These are phyloP conservation scores for Clonostachys rosea DNA, from an alignment of 2,329 filamentous ascomycete genomes.

Conservation along the genomic window DNA sequence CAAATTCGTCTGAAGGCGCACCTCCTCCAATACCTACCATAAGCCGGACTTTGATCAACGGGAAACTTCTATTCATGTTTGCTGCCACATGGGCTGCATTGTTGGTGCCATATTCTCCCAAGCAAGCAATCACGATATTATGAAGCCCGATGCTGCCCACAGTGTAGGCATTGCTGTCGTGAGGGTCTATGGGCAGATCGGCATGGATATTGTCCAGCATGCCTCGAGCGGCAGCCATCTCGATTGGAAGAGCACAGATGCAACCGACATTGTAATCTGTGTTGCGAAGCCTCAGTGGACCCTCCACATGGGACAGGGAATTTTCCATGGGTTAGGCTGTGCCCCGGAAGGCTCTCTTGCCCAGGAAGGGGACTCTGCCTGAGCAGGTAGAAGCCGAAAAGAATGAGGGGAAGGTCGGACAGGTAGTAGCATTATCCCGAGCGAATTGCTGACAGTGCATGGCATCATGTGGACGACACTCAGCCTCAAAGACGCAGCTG, in stretches of 20 bases:
- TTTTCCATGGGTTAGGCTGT: too few relatives aligned
- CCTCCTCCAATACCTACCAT: constrained; percentile 13
- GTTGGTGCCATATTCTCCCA: constrained; percentile 16
- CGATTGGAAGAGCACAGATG: constrained; percentile 14
- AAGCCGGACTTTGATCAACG: constrained; percentile 12
- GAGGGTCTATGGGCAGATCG: constrained; percentile 1
- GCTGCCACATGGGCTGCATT: constrained; percentile 20
- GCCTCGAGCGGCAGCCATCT: constrained; percentile 13
- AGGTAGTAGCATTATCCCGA: too few relatives aligned
- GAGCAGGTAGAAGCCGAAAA: too few relatives aligned
- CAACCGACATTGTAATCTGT: constrained; percentile 11
- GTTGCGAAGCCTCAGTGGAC: too few relatives aligned
- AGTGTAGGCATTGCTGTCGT: constrained; percentile 16
- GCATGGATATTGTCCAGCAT: constrained; percentile 13
- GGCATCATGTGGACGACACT: too few relatives aligned
- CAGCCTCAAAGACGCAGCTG: too few relatives aligned
- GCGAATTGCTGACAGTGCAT: too few relatives aligned
- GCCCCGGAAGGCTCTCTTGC: too few relatives aligned
- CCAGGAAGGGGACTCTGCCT: too few relatives aligned
- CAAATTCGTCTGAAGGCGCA: constrained; percentile 10
- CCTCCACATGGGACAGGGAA: too few relatives aligned
- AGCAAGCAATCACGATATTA: constrained; percentile 21
- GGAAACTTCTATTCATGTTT: constrained; percentile 23
- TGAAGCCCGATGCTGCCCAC: constrained; percentile 16
- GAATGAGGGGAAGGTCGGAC: too few relatives aligned